A percentile compares a stretch with the other conserved stretches of the same genome.
phyloP scores from a whole-genome alignment of 148 eudicot species.

The Persicaria maculosa region DNA sequence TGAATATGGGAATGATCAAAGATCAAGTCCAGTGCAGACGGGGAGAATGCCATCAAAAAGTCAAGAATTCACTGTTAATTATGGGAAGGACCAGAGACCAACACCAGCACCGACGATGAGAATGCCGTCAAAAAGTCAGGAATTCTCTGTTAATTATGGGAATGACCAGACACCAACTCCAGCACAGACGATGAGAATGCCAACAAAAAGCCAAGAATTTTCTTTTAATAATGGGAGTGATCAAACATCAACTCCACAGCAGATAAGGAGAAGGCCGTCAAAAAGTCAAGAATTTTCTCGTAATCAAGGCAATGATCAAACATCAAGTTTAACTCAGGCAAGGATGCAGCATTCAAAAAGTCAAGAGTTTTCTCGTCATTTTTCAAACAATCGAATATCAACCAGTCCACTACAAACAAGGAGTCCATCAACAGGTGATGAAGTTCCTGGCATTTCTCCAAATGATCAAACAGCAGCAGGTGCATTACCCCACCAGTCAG shows the following conservation, averaged over 20 bases:
- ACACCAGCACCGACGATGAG: not conserved
- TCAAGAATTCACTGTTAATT: not conserved
- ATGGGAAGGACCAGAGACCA: slow-evolving; percentile 3
- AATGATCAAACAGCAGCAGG: slow-evolving; percentile 22
- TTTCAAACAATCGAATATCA: slow-evolving; percentile 1
- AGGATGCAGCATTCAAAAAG: slow-evolving; percentile 2
- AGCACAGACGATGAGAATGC: not conserved
- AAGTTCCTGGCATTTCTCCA: slow-evolving; percentile 14
- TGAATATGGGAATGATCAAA: not conserved
- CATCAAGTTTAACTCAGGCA: not conserved
- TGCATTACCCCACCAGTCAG: slow-evolving; percentile 31
- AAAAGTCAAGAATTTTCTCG: slow-evolving; percentile 7
- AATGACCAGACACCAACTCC: slow-evolving; percentile 3
- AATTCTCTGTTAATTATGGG: not conserved
- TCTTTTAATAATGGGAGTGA: not conserved
- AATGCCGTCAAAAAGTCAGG: slow-evolving; percentile 10
- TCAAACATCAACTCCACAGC: not conserved
- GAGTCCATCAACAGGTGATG: slow-evolving; percentile 14
- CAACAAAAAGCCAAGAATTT: slow-evolving; percentile 4
- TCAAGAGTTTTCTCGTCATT: not conserved
- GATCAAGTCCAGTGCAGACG: not conserved
- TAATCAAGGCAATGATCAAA: not conserved
- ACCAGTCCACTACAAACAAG: not conserved
- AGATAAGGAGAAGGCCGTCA: not conserved
- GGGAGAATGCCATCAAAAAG: not conserved